Conservation (phyloP, 306 rosid genomes). For the Pyrus pyrifolia region DNA sequence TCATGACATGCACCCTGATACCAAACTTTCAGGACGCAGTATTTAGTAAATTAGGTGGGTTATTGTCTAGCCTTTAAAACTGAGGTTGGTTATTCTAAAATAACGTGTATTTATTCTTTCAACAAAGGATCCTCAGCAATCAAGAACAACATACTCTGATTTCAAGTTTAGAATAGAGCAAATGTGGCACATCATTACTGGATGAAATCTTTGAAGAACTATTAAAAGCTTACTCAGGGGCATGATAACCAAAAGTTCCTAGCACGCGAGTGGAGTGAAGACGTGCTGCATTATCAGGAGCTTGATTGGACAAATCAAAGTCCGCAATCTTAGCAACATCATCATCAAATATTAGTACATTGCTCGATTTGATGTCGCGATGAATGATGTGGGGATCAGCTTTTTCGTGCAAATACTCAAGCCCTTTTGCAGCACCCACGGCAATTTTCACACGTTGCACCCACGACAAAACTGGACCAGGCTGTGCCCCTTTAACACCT, state of each 20-base stretch:
- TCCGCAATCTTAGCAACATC: constrained; percentile 86
- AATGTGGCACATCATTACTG: not conserved
- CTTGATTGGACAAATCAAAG: constrained; percentile 91
- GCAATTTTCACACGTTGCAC: constrained; percentile 87
- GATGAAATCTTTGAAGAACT: not conserved
- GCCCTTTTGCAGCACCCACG: constrained; percentile 91
- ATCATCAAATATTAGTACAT: constrained; percentile 77
- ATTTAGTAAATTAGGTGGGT: not conserved
- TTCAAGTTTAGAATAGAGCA: not conserved
- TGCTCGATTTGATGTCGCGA: constrained; percentile 88
- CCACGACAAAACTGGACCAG: constrained; percentile 92
- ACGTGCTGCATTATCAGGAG: constrained; percentile 96
- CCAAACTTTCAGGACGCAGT: not conserved
- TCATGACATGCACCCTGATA: not conserved
- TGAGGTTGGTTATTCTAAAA: not conserved
- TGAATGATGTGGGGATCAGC: constrained; percentile 77
- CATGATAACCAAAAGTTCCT: constrained; percentile 93
- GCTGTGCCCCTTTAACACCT: constrained; percentile 91
- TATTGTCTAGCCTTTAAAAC: not conserved
- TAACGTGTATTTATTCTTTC: constrained; percentile 10
- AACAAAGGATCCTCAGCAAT: not conserved
- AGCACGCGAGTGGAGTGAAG: constrained; percentile 94
- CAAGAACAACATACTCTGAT: not conserved
- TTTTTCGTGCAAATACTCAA: constrained; percentile 79
- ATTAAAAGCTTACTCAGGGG: constrained; percentile 74